Evolutionary conservation across 371 early-diverging fungal genomes (phyloP).

Genomic region (Hamiltosporidium tvaerminnensis): DNA sequence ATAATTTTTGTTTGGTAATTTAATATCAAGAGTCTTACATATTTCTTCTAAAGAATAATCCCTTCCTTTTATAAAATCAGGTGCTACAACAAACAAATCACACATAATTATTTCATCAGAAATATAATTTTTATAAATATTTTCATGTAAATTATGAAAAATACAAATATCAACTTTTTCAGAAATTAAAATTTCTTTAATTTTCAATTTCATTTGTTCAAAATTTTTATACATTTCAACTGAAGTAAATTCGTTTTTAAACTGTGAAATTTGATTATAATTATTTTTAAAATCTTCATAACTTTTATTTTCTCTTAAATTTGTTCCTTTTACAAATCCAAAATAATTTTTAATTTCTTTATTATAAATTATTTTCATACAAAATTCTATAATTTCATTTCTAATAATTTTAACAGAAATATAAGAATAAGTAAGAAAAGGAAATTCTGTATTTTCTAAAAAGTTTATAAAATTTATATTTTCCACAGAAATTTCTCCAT

Average conservation of each 20-base stretch:
- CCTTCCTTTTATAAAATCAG: slow-evolving; percentile 29
- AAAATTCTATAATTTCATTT: not conserved
- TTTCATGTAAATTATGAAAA: slow-evolving; percentile 20
- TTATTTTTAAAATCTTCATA: too few species aligned
- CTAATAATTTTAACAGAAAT: not conserved
- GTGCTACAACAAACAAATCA: slow-evolving; percentile 34
- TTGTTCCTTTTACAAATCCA: not conserved
- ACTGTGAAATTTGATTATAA: too few species aligned
- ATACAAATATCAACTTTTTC: slow-evolving; percentile 26
- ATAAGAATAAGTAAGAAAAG: not conserved
- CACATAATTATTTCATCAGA: slow-evolving; percentile 19
- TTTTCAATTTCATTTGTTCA: too few species aligned
- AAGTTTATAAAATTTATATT: slow-evolving; percentile 3
- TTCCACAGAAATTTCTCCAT: slow-evolving; percentile 7
- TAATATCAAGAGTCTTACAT: not conserved
- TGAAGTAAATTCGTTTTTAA: too few species aligned
- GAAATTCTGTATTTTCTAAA: not conserved
- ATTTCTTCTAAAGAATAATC: slow-evolving; percentile 38
- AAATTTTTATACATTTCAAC: too few species aligned
- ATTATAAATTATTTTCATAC: not conserved
- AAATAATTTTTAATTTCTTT: not conserved
- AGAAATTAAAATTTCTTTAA: too few species aligned
- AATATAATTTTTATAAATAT: slow-evolving; percentile 4
- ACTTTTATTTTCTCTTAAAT: not conserved
- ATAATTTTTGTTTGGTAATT: not conserved